Base-by-base conservation (phyloP, 2,329 filamentous ascomycete genomes). In the Dactylellina haptotyla region DNA sequence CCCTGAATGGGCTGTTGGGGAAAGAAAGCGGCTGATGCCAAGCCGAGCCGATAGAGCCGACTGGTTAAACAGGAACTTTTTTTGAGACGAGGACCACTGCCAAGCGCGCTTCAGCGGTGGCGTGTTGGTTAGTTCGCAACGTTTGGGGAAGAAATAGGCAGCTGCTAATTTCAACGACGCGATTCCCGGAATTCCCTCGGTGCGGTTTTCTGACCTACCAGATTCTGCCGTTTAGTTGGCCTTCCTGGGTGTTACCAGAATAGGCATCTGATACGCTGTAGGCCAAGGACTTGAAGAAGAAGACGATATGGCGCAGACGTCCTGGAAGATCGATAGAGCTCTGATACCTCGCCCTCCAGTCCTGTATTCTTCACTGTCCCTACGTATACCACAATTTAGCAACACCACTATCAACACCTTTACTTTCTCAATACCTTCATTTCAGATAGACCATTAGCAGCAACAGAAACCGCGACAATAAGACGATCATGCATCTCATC, bases 401-500 rank as follows among this genome's bases (percentile, higher is more conserved):
- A 14, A 6, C 30, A 34, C 39, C 39, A 16, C 39, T 43, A 10
- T 43, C 8, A 43, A 6, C 8, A 43, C n/a, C 39, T 43, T 16
- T 16, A 10, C 4, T n/a, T 4, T 43, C n/a, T 43, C 8, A 43
- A 9, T 10, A 43, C 39, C n/a, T 10, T 16, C n/a, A 9, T 43
- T 43, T 43, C 39, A 16, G 39, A 43, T 10, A 43, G 8, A 10
- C 16, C 6, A 43, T 4, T 43, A 9, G 8, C 39, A 43, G 8
- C 25, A 3, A 45, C 4, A 45, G 25, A 18, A 43, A 30, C 53
- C 41, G 23, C 25, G 26, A 58, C 4, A 46, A 58, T 4, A 41
- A 41, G 30, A 32, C 25, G 8, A 46, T 4, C 25, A 58, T 58
- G 54, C 23, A 34, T 28, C 54, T 46, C 54, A 4, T 58, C 54